A percentile compares a stretch with the other conserved stretches of the same genome.
Evolutionary conservation across 2,329 filamentous ascomycete genomes (phyloP).

Genomic region (Cercospora sp.): DNA sequence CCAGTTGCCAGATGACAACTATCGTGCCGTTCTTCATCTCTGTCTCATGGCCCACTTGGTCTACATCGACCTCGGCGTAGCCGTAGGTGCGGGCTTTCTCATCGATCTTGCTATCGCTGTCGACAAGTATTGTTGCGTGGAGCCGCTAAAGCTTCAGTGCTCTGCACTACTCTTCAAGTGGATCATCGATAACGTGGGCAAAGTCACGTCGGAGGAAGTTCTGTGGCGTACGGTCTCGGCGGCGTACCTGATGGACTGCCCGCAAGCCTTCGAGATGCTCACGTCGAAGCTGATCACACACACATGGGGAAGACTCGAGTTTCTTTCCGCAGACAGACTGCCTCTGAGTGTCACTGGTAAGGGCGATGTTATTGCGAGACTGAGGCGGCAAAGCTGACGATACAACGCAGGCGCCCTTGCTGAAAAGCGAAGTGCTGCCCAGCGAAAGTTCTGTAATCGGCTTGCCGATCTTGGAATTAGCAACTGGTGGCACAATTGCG

Average conservation of each 20-base stretch:
- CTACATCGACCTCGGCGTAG: no score
- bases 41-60: constrained; percentile 5
- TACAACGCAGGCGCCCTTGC: not conserved
- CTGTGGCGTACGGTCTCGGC: not conserved
- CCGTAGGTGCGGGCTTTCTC: no score
- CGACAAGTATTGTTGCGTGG: no score
- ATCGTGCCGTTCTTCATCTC: constrained; percentile 4
- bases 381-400: not conserved
- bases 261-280: not conserved
- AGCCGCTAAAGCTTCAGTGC: no score
- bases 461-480: not conserved
- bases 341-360: not conserved
- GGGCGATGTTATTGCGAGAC: no score
- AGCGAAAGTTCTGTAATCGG: not conserved
- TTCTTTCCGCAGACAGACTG: not conserved
- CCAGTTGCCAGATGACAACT: constrained; percentile 16
- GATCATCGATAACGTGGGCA: no score
- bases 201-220: not conserved
- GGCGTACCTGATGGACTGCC: not conserved
- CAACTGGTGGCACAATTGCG: not conserved
- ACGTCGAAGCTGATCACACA: not conserved
- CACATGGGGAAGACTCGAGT: not conserved
- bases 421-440: not conserved
- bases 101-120: no score
- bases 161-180: no score